phyloP scores from a whole-genome alignment of 108 stramenopile genomes.

The Cyclotella cryptica region DNA sequence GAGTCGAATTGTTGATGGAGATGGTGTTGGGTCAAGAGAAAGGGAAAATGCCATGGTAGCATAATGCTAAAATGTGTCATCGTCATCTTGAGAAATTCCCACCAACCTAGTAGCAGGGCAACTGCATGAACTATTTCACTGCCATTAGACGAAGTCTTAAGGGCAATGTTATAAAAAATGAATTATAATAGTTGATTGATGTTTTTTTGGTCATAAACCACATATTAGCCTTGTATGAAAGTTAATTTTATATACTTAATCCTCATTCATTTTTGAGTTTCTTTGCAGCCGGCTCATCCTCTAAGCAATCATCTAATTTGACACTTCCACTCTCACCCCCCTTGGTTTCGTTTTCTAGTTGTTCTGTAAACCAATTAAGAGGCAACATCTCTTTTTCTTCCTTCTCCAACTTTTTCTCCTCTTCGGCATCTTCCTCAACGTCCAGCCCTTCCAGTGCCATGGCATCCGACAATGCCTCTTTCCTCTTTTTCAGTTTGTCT shows the following conservation, averaged over 20 bases:
- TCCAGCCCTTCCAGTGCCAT: conserved; percentile 87
- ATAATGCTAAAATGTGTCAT: too few species aligned
- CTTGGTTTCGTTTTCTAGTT: conserved; percentile 7
- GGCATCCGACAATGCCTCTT: conserved; percentile 71
- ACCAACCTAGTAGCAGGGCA: too few species aligned
- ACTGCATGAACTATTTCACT: too few species aligned
- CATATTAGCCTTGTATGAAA: too few species aligned
- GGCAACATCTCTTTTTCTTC: conserved; percentile 50
- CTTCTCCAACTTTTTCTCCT: conserved; percentile 36
- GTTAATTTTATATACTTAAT: too few species aligned
- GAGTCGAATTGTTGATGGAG: conserved; percentile 47
- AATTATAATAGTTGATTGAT: too few species aligned
- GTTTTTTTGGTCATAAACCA: too few species aligned
- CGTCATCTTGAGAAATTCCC: too few species aligned
- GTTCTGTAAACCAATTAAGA: conserved; percentile 52
- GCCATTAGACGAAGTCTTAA: too few species aligned
- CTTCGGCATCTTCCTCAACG: conserved; percentile 47
- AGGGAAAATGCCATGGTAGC: too few species aligned
- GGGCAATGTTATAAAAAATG: too few species aligned
- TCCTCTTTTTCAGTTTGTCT: conserved; percentile 66
- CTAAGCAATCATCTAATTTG: background rate
- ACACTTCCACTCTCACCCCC: background rate
- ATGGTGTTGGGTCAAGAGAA: background rate
- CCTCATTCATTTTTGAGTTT: conserved; percentile 2
- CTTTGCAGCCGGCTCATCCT: conserved; percentile 17